Evolutionary conservation across 179 eudicot species (phyloP), one percentile per base, ranked within the genome.

Genomic region (Gypsophila paniculata): DNA sequence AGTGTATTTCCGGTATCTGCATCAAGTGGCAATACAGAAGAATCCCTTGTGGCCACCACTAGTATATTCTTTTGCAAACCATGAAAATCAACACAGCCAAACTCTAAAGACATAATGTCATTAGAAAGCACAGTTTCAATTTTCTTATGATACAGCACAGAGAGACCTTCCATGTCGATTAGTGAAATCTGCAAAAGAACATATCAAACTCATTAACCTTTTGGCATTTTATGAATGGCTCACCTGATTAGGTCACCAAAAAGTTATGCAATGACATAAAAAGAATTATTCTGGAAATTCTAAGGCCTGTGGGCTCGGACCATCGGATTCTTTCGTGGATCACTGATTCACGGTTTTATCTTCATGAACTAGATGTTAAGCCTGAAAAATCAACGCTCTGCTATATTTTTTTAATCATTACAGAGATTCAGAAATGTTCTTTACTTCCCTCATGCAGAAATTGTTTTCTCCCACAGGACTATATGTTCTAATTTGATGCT

Each of bases 31-130:
- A 85, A 65, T 68, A 90, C 72, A 71, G 96, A 90, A 54, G 99
- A 94, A 85, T 94, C 99, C 73, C 82, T 90, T 59, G 92, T 84
- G 53, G 95, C 88, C 49, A 87, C 82, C n/a, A 86, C 83, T 67
- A 94, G 46, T 65, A 86, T 44, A 72, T 88, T 91, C 85, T 92
- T 94, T 77, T 91, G 89, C 65, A 88, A 94, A 48, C 97, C 97
- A 75, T 86, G 96, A 65, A 90, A 62, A 72, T 73, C 79, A 81
- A 87, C 86, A 48, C 86, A 79, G 70, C 80, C 90, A 72, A 90
- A 91, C 74, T 87, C 91, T 82, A 85, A 72, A 74, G 99, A 87
- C 60, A 90, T 78, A 61, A 91, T 75, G 70, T 87, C 99, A 18
- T 91, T 71, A 70, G 81, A 87, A 69, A 91, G 70, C 79, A 87